Conservation (phyloP, 768 basidiomycete genomes). For the Pilatotrama ljubarskyi region DNA sequence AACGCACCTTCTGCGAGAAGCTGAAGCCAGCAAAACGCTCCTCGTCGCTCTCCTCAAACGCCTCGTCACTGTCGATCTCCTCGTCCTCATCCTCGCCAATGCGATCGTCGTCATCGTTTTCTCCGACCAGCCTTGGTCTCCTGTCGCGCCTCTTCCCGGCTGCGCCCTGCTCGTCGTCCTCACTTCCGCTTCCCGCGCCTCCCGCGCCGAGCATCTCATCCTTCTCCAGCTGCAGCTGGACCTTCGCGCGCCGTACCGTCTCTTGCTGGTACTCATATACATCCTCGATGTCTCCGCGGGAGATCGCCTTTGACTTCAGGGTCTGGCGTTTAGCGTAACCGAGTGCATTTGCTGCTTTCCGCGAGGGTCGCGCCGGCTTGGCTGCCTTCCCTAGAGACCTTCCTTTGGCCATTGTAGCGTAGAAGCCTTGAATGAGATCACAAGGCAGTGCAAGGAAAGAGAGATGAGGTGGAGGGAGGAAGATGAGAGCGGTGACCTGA, state of each 20-base stretch:
- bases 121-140: conserved; percentile 51
- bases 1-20: conserved; percentile 40
- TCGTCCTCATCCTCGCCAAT: conserved; percentile 67
- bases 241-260: conserved; percentile 49
- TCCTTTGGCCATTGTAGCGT: neutral
- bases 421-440: neutral
- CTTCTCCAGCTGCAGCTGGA: conserved; percentile 54
- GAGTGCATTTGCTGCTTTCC: conserved; percentile 38
- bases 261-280: conserved; percentile 66
- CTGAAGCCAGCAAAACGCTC: conserved; percentile 72
- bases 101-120: conserved; percentile 67
- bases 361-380: neutral
- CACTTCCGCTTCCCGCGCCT: conserved; percentile 40
- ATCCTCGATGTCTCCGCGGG: conserved; percentile 41
- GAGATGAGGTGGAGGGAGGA: neutral
- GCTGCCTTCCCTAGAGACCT: neutral
- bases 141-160: conserved; percentile 33
- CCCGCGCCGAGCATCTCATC: conserved; percentile 45
- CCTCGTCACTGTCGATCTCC: conserved; percentile 82
- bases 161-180: conserved; percentile 35
- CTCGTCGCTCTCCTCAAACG: conserved; percentile 79
- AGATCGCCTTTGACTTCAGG: conserved; percentile 40
- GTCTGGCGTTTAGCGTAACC: conserved; percentile 55
- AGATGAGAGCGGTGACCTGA: neutral
- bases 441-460: neutral